Evolutionary conservation across 805 yeast genomes (phyloP), one percentile per base, ranked within the genome.

Genomic region (Cephaloascus albidus): DNA sequence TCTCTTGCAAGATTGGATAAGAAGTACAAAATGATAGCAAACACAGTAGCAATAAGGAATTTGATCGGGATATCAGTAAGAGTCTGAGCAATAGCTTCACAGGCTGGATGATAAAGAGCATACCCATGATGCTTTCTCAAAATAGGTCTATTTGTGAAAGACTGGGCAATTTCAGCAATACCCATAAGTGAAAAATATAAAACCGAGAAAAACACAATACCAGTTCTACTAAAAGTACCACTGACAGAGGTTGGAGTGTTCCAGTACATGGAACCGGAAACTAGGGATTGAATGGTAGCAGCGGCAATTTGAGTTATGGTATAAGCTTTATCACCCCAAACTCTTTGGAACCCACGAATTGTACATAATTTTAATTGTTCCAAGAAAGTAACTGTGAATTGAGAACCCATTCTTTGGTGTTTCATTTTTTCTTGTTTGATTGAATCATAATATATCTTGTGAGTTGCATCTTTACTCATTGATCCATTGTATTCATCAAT

Each of bases 61-160:
- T 82, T 82, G 40, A 76, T 65, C 3, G 90, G 89, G 43, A 84
- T 55, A 38, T 76, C 81, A 3, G 85, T 70, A 3, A 81, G 43
- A 36, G 78, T 63, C 4, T 76, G 63, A 0, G 86, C 80, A 3
- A 84, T 47, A 1, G 86, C 83, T 51, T 83, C 90, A 3, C 85
- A 78, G 12, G 86, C 70, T 3, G 89, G 88, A 42, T 78, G 77
- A 54, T 81, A 85, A 42, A 84, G 69, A 0, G 86, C 78, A 48
- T 80, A 85, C 37, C 72, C 70, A 50, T 79, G 78, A 53, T 85
- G 94, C 51, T 85, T 84, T 48, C 72, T 74, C 20, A 81, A 70
- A 45, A 85, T 76, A 36, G 79, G 73, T 45, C 83, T 68, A 35
- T 73, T 65, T 18, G 61, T 70, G 47, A 76, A 65, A 50, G 71